Conservation (phyloP, 148 eudicot genomes). For the Heliosperma pusillum region DNA sequence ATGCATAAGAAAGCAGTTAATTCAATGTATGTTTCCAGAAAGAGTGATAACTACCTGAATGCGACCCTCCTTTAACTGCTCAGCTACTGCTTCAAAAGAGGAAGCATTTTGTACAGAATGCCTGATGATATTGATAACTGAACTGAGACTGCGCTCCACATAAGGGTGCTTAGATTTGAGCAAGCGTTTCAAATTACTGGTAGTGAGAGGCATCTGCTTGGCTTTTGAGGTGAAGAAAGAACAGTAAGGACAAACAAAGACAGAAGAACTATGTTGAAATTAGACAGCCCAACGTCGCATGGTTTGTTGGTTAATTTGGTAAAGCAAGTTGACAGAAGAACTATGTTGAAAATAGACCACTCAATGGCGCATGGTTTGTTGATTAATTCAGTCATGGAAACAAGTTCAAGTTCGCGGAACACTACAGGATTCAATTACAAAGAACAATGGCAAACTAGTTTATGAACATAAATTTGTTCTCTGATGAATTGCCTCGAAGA, state of each 20-base stretch:
- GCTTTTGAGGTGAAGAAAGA: conserved; percentile 45
- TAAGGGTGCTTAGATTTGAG: conserved; percentile 75
- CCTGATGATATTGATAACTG: conserved; percentile 72
- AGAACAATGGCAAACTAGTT: background rate
- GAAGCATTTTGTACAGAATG: conserved; percentile 72
- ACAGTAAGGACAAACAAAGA: conserved; percentile 17
- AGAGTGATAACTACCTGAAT: conserved; percentile 44
- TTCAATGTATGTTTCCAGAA: conserved; percentile 4
- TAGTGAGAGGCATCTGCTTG: conserved; percentile 92
- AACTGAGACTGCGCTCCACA: conserved; percentile 76
- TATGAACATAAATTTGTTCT: background rate
- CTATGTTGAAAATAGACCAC: background rate
- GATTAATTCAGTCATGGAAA: background rate
- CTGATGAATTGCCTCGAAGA: background rate
- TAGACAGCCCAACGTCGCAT: background rate
- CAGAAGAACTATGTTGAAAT: background rate
- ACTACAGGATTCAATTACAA: background rate
- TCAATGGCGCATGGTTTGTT: background rate
- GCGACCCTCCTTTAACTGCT: conserved; percentile 54
- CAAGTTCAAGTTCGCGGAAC: background rate
- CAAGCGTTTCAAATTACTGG: conserved; percentile 54
- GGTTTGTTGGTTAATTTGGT: background rate
- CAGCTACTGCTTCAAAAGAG: conserved; percentile 65
- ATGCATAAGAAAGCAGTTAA: background rate
- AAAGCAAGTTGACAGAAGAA: conserved; percentile 4